Evolutionary conservation across 208 protist species (phyloP).

Genomic region (Wallacemonas sp.): DNA sequence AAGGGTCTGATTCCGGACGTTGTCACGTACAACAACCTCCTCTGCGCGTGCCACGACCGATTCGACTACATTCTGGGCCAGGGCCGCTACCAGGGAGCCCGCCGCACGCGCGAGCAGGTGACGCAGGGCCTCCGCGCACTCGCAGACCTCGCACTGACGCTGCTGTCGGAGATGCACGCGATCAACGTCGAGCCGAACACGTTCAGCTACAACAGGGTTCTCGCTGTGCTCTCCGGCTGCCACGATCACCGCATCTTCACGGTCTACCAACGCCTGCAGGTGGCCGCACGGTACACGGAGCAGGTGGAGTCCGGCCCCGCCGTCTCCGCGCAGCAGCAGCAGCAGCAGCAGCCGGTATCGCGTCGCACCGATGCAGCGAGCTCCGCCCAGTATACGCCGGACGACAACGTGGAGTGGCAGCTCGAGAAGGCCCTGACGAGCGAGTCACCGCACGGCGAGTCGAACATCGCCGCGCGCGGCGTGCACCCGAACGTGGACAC

Average conservation of each 20-base stretch:
- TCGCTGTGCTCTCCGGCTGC: conserved; percentile 65
- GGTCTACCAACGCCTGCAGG: conserved; percentile 48
- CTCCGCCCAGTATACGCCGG: conserved; percentile 3
- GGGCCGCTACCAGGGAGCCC: conserved; percentile 37
- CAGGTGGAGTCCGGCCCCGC: conserved; percentile 1
- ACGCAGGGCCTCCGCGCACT: conserved; percentile 53
- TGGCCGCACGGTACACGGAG: conserved; percentile 14
- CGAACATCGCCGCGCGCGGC: conserved; percentile 52
- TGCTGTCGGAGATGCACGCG: conserved; percentile 82
- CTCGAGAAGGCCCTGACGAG: conserved; percentile 61
- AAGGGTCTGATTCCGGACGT: conserved; percentile 82
- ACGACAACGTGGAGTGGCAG: conserved; percentile 15
- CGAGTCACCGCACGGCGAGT: conserved; percentile 43
- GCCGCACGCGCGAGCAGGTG: conserved; percentile 65
- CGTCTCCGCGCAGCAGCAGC: conserved; percentile 4
- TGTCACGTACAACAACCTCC: conserved; percentile 90
- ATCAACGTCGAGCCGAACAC: conserved; percentile 81
- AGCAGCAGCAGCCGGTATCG: too few species aligned
- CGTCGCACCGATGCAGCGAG: not conserved
- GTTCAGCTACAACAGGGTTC: conserved; percentile 85
- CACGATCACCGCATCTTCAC: conserved; percentile 71
- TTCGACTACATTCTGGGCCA: conserved; percentile 80
- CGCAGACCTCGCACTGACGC: conserved; percentile 65
- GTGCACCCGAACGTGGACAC: conserved; percentile 76
- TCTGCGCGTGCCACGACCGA: conserved; percentile 76